phyloP scores from a whole-genome alignment of 495 filamentous ascomycete genomes.

The Pseudomonodictys pantanalensis region DNA sequence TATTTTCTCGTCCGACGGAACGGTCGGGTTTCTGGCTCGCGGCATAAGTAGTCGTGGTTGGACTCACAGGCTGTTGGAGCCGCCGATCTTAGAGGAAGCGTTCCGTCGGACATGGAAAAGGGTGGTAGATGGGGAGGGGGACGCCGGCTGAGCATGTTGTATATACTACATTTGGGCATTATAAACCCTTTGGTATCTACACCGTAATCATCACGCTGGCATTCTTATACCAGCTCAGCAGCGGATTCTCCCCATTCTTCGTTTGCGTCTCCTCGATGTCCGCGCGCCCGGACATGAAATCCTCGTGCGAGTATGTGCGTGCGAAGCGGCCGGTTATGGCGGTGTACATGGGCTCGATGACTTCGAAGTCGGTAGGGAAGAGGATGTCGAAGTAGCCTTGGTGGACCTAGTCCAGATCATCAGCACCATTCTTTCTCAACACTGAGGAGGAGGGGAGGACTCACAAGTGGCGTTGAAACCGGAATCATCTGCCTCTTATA shows the following conservation, averaged over 20 bases:
- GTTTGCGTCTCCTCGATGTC: conserved; percentile 87
- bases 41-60: too few species aligned
- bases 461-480: conserved; percentile 85
- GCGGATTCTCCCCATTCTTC: conserved; percentile 83
- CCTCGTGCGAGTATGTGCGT: conserved; percentile 77
- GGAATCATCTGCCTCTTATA: conserved; percentile 82
- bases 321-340: conserved; percentile 90
- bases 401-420: conserved; percentile 61
- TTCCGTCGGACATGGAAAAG: too few species aligned
- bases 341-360: conserved; percentile 84
- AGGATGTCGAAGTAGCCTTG: conserved; percentile 99
- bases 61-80: too few species aligned
- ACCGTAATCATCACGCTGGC: conserved; percentile 84
- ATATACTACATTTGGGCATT: background rate
- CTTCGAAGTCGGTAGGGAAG: conserved; percentile 91
- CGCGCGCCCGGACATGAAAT: conserved; percentile 85
- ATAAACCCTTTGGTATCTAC: conserved; percentile 37
- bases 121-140: too few species aligned
- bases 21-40: too few species aligned
- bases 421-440: background rate
- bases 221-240: conserved; percentile 92
- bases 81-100: too few species aligned
- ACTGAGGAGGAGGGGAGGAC: conserved; percentile 35
- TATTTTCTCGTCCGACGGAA: too few species aligned
- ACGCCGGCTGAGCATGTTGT: too few species aligned